These are phyloP conservation scores for Aspergillus brasiliensis DNA, from an alignment of 2,329 filamentous ascomycete species.

Conservation along the genomic window DNA sequence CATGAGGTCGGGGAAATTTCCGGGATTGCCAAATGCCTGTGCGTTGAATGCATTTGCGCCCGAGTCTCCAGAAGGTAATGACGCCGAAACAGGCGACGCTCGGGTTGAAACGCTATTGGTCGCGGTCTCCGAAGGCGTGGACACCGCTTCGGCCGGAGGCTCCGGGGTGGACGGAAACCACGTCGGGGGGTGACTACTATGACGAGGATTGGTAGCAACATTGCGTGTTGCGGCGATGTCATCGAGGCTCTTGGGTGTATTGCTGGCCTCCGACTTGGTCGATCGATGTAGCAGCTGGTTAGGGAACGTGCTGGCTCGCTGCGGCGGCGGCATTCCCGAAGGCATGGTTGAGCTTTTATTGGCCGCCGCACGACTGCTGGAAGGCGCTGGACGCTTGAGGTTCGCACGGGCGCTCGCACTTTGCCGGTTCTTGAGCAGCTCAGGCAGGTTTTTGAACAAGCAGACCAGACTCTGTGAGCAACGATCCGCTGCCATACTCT, in stretches of 20 bases:
- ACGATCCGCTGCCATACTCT: slow-evolving; percentile 85
- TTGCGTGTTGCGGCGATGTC: slow-evolving; percentile 26
- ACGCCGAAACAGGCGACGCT: slow-evolving; percentile 22
- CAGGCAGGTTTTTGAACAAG: slow-evolving; percentile 82
- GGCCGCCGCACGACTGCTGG: slow-evolving; percentile 15
- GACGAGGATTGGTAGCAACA: slow-evolving; percentile 21
- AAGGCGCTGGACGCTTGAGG: slow-evolving; percentile 51
- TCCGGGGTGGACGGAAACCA: slow-evolving; percentile 32
- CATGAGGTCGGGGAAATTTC: slow-evolving; percentile 50
- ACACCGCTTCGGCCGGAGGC: slow-evolving; percentile 31
- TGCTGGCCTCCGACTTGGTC: slow-evolving; percentile 25
- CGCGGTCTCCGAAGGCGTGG: slow-evolving; percentile 30
- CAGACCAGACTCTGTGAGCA: slow-evolving; percentile 74
- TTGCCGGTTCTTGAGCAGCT: slow-evolving; percentile 63
- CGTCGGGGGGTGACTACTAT: slow-evolving; percentile 19
- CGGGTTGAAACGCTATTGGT: slow-evolving; percentile 24
- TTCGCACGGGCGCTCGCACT: slow-evolving; percentile 49
- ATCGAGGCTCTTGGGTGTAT: slow-evolving; percentile 35
- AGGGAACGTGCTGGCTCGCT: slow-evolving; percentile 46
- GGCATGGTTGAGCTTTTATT: slow-evolving; percentile 13
- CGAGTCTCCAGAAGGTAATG: slow-evolving; percentile 29
- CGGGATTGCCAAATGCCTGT: slow-evolving; percentile 35
- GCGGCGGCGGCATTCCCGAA: slow-evolving; percentile 27
- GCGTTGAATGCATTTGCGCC: slow-evolving; percentile 29
- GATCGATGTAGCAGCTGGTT: slow-evolving; percentile 32